A percentile compares a stretch with the other conserved stretches of the same genome.
phyloP scores from a whole-genome alignment of 1,139 yeast species.

The Taphrina flavorubra region DNA sequence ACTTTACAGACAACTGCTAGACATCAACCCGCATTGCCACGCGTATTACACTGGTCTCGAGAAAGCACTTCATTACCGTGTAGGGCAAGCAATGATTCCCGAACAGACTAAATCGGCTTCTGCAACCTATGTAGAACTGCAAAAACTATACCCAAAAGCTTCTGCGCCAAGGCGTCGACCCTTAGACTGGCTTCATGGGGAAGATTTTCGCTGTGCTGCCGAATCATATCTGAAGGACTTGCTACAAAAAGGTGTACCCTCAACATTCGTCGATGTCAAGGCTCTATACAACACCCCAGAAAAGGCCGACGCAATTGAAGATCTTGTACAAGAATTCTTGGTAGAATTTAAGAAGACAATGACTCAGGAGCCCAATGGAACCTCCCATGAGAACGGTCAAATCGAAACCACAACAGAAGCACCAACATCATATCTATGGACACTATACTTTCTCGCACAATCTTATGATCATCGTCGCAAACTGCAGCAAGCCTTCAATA shows the following conservation, averaged over 20 bases:
- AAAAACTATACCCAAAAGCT: slow-evolving; percentile 66
- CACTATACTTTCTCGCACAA: slow-evolving; percentile 78
- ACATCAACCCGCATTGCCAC: slow-evolving; percentile 83
- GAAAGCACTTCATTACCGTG: slow-evolving; percentile 56
- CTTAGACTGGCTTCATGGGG: slow-evolving; percentile 52
- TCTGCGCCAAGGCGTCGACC: slow-evolving; percentile 31
- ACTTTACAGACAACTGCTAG: slow-evolving; percentile 70
- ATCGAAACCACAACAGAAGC: slow-evolving; percentile 22
- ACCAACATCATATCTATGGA: slow-evolving; percentile 73
- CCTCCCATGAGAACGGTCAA: not conserved
- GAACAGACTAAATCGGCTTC: slow-evolving; percentile 39
- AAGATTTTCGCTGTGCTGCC: slow-evolving; percentile 58
- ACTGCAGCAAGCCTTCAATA: slow-evolving; percentile 60
- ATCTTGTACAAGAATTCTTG: slow-evolving; percentile 50
- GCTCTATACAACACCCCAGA: slow-evolving; percentile 66
- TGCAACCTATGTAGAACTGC: slow-evolving; percentile 67
- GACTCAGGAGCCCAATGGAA: not conserved
- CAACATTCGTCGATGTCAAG: slow-evolving; percentile 83
- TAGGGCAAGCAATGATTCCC: slow-evolving; percentile 50
- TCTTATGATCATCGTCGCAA: slow-evolving; percentile 65
- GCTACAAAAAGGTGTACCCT: slow-evolving; percentile 83
- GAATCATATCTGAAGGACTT: slow-evolving; percentile 63
- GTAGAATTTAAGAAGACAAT: slow-evolving; percentile 40
- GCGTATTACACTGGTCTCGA: slow-evolving; percentile 72
- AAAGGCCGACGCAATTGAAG: slow-evolving; percentile 58